These are phyloP conservation scores for Poronia punctata DNA, from an alignment of 495 filamentous ascomycete species.

Conservation along the genomic window DNA sequence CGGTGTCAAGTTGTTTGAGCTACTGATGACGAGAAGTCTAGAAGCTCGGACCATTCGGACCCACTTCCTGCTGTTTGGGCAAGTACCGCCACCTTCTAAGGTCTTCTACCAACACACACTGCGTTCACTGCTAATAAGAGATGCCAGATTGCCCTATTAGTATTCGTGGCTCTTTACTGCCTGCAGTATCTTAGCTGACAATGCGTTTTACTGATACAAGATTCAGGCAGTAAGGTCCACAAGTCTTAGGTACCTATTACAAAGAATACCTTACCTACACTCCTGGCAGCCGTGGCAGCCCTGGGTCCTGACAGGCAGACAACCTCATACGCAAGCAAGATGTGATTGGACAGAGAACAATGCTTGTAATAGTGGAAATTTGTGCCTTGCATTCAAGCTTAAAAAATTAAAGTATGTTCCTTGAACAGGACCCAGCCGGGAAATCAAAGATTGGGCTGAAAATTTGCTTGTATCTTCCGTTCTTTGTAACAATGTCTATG, in stretches of 20 bases:
- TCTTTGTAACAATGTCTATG: no score
- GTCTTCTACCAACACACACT: slow-evolving; percentile 20
- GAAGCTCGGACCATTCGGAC: slow-evolving; percentile 26
- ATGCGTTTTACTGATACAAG: no score
- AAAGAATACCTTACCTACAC: no score
- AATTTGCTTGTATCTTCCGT: no score
- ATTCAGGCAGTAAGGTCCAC: not conserved
- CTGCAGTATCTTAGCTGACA: no score
- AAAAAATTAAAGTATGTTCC: no score
- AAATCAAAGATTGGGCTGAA: no score
- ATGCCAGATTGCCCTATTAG: slow-evolving; percentile 23
- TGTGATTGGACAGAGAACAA: not conserved
- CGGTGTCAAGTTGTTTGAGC: slow-evolving; percentile 20
- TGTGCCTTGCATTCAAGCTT: not conserved
- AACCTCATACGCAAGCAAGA: slow-evolving; percentile 20
- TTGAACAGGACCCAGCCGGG: no score
- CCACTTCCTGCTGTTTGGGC: slow-evolving; percentile 9
- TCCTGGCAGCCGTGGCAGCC: no score
- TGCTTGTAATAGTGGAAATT: not conserved
- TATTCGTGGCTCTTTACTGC: no score
- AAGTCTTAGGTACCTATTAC: slow-evolving; percentile 5
- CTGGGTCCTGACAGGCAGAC: slow-evolving; percentile 15
- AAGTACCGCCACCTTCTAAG: slow-evolving; percentile 31
- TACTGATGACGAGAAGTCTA: slow-evolving; percentile 27
- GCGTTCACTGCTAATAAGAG: no score